A percentile compares a stretch with the other conserved stretches of the same genome.
Evolutionary conservation across 176 grass and related monocot species (phyloP).

Genomic region (Otatea glauca): DNA sequence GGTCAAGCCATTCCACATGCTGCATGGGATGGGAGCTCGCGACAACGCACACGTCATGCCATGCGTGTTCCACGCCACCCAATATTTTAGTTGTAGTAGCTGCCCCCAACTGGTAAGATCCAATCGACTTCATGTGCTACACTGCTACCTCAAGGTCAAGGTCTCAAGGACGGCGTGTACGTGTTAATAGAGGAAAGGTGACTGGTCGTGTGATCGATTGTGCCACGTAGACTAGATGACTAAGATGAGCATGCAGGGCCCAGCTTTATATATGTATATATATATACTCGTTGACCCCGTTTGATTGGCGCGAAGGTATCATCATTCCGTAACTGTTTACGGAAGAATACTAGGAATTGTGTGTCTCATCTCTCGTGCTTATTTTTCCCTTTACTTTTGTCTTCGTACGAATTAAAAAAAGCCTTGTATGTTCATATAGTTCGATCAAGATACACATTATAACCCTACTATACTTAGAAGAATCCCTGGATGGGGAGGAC

Average conservation of each 20-base stretch:
- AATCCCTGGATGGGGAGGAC: too few relatives aligned
- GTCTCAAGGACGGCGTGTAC: background rate
- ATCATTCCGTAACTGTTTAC: background rate
- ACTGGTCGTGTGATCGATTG: background rate
- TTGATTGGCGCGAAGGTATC: background rate
- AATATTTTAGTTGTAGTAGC: background rate
- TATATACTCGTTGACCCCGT: background rate
- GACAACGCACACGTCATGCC: constrained; percentile 4
- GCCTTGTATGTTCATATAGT: background rate
- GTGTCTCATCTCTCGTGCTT: constrained; percentile 4
- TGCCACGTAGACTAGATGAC: background rate
- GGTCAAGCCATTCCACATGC: background rate
- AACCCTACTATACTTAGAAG: too few relatives aligned
- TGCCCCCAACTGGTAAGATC: background rate
- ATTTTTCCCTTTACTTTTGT: background rate
- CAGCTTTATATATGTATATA: too few relatives aligned
- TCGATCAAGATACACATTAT: background rate
- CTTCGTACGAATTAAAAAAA: background rate
- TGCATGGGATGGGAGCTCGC: background rate
- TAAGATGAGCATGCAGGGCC: too few relatives aligned
- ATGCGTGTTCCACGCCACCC: constrained; percentile 23
- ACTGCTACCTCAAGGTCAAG: constrained; percentile 5
- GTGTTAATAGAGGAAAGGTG: background rate
- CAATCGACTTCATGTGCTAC: background rate
- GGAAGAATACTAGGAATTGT: too few relatives aligned